Evolutionary conservation across 2,329 filamentous ascomycete species (phyloP).

Genomic region (Ceratocystis destructans): DNA sequence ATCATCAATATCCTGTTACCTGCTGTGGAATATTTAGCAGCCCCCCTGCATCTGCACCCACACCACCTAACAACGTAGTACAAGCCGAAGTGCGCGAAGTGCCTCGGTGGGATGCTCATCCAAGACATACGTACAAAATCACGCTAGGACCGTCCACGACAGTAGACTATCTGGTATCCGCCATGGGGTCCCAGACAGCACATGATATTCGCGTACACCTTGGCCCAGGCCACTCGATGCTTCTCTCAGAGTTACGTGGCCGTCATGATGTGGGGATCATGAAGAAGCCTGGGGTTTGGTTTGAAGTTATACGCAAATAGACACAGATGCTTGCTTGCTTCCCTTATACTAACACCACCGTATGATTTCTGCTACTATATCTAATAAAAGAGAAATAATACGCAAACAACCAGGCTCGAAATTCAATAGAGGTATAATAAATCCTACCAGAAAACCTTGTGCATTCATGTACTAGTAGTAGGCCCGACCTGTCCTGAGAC

Average conservation of each 20-base stretch:
- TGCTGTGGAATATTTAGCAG: background rate
- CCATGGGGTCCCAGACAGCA: background rate
- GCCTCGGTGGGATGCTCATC: background rate
- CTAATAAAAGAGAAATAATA: no score
- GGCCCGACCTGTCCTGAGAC: background rate
- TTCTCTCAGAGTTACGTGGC: slow-evolving; percentile 3
- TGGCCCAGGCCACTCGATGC: background rate
- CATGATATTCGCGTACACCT: slow-evolving; percentile 9
- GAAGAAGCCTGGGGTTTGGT: slow-evolving; percentile 5
- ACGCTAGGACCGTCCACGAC: slow-evolving; percentile 4
- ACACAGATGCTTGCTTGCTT: background rate
- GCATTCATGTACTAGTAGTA: background rate
- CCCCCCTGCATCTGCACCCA: background rate
- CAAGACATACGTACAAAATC: background rate
- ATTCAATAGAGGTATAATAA: background rate
- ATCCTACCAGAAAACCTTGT: background rate
- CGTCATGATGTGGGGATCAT: slow-evolving; percentile 4
- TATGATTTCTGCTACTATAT: no score
- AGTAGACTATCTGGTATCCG: slow-evolving; percentile 2
- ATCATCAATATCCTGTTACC: background rate
- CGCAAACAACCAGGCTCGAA: background rate
- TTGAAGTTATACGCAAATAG: slow-evolving; percentile 4
- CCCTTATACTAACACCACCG: background rate
- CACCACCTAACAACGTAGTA: background rate
- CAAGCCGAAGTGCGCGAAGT: slow-evolving; percentile 11